Base-by-base conservation (phyloP, 768 basidiomycete species). In the Rubroboletus satanas region DNA sequence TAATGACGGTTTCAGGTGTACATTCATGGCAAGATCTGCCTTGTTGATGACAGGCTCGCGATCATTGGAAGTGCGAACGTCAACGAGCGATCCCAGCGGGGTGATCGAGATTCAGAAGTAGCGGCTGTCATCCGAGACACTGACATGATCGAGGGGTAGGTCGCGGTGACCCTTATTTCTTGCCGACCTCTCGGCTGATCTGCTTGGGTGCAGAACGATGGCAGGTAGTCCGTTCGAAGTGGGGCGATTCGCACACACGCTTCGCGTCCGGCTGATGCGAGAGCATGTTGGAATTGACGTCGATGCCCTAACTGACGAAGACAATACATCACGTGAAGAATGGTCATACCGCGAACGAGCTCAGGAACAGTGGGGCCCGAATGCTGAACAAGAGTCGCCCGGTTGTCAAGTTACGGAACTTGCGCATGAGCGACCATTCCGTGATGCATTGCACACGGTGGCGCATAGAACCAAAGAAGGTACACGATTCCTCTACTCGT, bases 1-100 rank as follows among this genome's bases (percentile, higher is more conserved):
- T 68, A 28, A 69, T 14, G 41, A 49, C 10, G 47, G 29, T 63
- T 29, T 11, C 57, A 89, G 84, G 85, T 96, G 21, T 95, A 97
- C 71, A 91, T 96, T 57, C 93, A 96, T 66, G 89, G 43, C 29
- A 62, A 75, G 60, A 51, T 78, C 18, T 87, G 87, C 62, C 85
- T 98, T 51, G 94, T 98, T 5, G 97, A 99, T 68, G 96, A 99
- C 68, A 85, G 97, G 49, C 75, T 94, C 54, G 93, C 83, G 32
- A 93, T 97, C 66, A 97, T 97, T 59, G 93, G 93, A 15, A 94
- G 93, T 51, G 96, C 96, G 17, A 98, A 97, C 69, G 93, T 99
- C 75, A 98, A 99, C 66, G 97, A 99, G 68, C 84, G 97, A 36
- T 96, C 93, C 14, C 91, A 92, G 66, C 81, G 93, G 29, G 97